Conservation (phyloP, 106 monocot genomes). For the Alisma plantagoaquatica region DNA sequence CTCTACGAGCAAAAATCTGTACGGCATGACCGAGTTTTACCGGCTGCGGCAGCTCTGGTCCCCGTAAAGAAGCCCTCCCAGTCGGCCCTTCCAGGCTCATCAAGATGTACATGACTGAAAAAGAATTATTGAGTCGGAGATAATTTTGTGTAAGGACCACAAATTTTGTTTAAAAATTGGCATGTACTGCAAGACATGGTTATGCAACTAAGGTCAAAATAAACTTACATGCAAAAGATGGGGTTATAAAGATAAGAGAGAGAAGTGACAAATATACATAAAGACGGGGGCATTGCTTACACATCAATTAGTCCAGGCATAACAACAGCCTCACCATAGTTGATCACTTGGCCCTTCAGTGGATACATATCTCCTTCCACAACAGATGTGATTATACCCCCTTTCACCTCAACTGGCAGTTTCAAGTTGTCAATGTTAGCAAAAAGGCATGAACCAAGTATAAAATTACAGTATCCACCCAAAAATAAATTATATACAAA, state of each 20-base stretch:
- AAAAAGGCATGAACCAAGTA: not conserved
- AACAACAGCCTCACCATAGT: slow-evolving; percentile 83
- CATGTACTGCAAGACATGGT: no score
- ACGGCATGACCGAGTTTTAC: slow-evolving; percentile 23
- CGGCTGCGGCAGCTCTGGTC: slow-evolving; percentile 94
- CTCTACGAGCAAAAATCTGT: not conserved
- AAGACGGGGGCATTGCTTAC: slow-evolving; percentile 25
- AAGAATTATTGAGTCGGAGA: no score
- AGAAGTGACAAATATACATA: not conserved
- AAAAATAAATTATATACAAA: not conserved
- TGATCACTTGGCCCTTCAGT: slow-evolving; percentile 23
- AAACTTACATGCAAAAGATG: no score
- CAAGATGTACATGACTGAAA: slow-evolving; percentile 80
- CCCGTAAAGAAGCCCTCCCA: slow-evolving; percentile 96
- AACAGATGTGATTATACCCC: slow-evolving; percentile 60
- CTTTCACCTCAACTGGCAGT: slow-evolving; percentile 62
- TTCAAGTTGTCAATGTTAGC: not conserved
- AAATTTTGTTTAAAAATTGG: no score
- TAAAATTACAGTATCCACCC: not conserved
- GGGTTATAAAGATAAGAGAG: not conserved
- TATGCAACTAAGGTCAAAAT: no score
- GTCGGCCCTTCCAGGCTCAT: slow-evolving; percentile 90
- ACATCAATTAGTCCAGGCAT: slow-evolving; percentile 97
- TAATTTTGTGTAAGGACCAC: no score
- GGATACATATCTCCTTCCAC: slow-evolving; percentile 6